Evolutionary conservation across 192 early-diverging fungal species (phyloP), one percentile per base, ranked within the genome.

Genomic region (Diversispora eburnea): DNA sequence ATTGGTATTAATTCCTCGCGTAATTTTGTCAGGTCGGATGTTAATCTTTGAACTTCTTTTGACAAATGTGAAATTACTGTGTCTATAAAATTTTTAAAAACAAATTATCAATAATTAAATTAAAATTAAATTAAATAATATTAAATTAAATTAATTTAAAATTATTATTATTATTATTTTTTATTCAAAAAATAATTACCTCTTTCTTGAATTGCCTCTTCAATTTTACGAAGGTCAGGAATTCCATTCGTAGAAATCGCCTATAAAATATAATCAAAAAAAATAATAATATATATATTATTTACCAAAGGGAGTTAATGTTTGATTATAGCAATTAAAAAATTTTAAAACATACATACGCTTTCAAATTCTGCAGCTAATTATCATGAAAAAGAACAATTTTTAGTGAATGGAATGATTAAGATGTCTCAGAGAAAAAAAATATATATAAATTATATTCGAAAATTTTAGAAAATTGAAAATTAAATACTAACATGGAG

Each of bases 361-460:
- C 81, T 87, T 77, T 87, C 86, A 70, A 83, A 87, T 22, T 81
- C 77, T 25, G 81, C 82, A 60, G 82, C 86, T 87, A 70, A 10
- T 63, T 60, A 58, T 15, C 43, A 45, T 42, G 4, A 67, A 49
- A 49, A 17, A 8, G 39, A 63, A n/a, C 25, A 5, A 43, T 43
- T 45, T 45, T 39, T 63, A 43, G 43, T n/a, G 20, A 22, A 52
- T 15, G 51, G 17, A 52, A n/a, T 62, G 54, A 46, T 70, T 41
- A 56, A 42, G 42, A 54, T 56, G 9, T 20, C 9, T 58, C 15
- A 4, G 20, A 52, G 48, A 20, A 45, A 9, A 69, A 25, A 52
- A 52, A 52, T n/a, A 47, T 58, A 49, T 54, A 2, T 33, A 39
- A 61, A 13, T 39, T 39, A 5, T 39, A 61, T 39, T 8, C 15